Conservation (phyloP, 176 grass and related monocot species). For the Triticum urartu region DNA sequence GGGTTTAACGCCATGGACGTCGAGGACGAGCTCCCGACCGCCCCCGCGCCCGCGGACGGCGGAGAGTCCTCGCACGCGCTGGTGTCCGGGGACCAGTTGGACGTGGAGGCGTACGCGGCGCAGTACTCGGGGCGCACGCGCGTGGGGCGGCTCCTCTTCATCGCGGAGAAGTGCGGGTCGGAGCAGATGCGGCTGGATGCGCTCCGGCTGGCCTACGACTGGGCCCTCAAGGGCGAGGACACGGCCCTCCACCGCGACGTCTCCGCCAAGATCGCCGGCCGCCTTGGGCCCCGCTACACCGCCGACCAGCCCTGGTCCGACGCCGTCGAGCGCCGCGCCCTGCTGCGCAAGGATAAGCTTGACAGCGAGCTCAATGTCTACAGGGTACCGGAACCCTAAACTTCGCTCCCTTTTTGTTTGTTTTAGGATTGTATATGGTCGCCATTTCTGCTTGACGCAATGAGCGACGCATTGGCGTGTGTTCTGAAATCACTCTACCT, state of each 20-base stretch:
- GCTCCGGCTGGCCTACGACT: slow-evolving; percentile 82
- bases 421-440: background rate
- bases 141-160: slow-evolving; percentile 66
- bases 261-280: slow-evolving; percentile 42
- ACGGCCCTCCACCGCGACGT: slow-evolving; percentile 58
- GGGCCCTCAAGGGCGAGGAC: slow-evolving; percentile 74
- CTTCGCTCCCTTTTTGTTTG: background rate
- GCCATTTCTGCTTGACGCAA: background rate
- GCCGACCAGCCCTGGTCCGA: slow-evolving; percentile 72
- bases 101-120: slow-evolving; percentile 88
- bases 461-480: background rate
- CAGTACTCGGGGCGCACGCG: slow-evolving; percentile 86
- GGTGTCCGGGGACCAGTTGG: slow-evolving; percentile 72
- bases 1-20: slow-evolving; percentile 75
- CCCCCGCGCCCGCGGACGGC: slow-evolving; percentile 33
- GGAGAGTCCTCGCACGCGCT: slow-evolving; percentile 39
- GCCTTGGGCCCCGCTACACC: slow-evolving; percentile 52
- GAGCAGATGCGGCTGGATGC: slow-evolving; percentile 75
- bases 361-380: slow-evolving; percentile 94
- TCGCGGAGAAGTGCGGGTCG: slow-evolving; percentile 62
- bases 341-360: slow-evolving; percentile 79
- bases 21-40: slow-evolving; percentile 46
- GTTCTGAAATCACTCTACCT: slow-evolving; percentile 2
- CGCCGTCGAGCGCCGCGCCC: slow-evolving; percentile 49
- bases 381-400: slow-evolving; percentile 42